These are phyloP conservation scores for Ilyonectria robusta DNA, from an alignment of 2,329 filamentous ascomycete genomes.

Conservation along the genomic window DNA sequence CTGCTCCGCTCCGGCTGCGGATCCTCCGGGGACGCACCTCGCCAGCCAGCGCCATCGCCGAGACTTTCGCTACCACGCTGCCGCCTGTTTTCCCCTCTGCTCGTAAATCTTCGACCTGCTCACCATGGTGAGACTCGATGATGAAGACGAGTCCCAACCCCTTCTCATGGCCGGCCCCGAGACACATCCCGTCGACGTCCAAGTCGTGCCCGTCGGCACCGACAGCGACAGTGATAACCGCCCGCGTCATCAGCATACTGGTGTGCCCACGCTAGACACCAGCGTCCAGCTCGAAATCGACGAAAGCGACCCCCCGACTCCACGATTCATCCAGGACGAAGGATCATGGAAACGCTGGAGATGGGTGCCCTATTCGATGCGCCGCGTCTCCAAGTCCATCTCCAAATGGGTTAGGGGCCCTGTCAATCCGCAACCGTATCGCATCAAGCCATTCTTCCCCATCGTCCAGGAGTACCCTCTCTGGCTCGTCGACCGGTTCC, in stretches of 20 bases:
- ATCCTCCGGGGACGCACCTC: constrained; percentile 4
- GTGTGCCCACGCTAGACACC: constrained; percentile 55
- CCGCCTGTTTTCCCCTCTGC: constrained; percentile 8
- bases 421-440: constrained; percentile 61
- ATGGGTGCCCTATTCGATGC: constrained; percentile 72
- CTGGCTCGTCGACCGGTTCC: constrained; percentile 71
- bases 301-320: constrained; percentile 62
- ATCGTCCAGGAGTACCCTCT: constrained; percentile 77
- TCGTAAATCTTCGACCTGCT: constrained; percentile 7
- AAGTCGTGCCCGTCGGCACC: constrained; percentile 43
- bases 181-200: constrained; percentile 46
- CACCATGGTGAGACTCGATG: constrained; percentile 49
- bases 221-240: constrained; percentile 33
- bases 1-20: constrained; percentile 13
- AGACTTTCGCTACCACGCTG: constrained; percentile 28
- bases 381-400: constrained; percentile 59
- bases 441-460: constrained; percentile 74
- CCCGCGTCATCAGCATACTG: constrained; percentile 26
- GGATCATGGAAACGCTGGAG: constrained; percentile 62
- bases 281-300: constrained; percentile 61
- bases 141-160: constrained; percentile 55
- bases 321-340: constrained; percentile 73
- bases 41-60: constrained; percentile 26
- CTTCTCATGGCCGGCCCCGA: constrained; percentile 57
- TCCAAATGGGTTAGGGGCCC: constrained; percentile 70